A percentile compares a stretch with the other conserved stretches of the same genome.
phyloP scores from a whole-genome alignment of 805 yeast species.

The Pichia pseudocactophila region DNA sequence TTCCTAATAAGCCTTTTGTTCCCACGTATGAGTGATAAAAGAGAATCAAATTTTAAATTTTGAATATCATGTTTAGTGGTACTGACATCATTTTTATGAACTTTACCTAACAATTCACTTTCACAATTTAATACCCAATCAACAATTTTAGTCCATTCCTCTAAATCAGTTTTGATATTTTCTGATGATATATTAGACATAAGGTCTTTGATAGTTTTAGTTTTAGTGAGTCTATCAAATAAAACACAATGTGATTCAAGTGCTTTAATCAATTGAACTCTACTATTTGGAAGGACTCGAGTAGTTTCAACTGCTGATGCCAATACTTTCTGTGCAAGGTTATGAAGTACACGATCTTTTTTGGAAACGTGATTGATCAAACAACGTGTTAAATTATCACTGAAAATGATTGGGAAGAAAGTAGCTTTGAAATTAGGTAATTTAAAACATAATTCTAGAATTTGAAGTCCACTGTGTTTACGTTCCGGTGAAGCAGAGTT shows the following conservation, averaged over 20 bases:
- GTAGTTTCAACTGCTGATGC: constrained; percentile 32
- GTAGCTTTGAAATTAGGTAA: constrained; percentile 12
- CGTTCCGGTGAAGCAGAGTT: constrained; percentile 75
- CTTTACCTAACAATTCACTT: constrained; percentile 6
- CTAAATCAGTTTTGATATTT: background rate
- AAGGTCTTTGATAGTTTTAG: constrained; percentile 50
- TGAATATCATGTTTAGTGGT: constrained; percentile 8
- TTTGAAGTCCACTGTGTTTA: constrained; percentile 77
- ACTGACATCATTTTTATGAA: constrained; percentile 9
- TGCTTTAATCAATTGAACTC: constrained; percentile 18
- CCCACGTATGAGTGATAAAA: constrained; percentile 8
- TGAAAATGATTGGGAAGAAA: constrained; percentile 31
- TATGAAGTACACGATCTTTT: constrained; percentile 54
- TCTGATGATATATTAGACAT: constrained; percentile 16
- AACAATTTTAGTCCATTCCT: constrained; percentile 8
- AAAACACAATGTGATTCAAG: constrained; percentile 50
- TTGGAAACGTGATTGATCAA: constrained; percentile 71
- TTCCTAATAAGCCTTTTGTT: constrained; percentile 8
- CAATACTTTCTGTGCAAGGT: constrained; percentile 50
- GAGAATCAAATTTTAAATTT: constrained; percentile 8
- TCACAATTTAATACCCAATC: constrained; percentile 10
- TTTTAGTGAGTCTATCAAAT: constrained; percentile 69
- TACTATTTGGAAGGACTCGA: constrained; percentile 29
- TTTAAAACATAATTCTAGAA: constrained; percentile 42
- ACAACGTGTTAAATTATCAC: constrained; percentile 61